A percentile compares a stretch with the other conserved stretches of the same genome.
Evolutionary conservation across 805 yeast genomes (phyloP).

Genomic region (Starmerella khaoyaiensis): DNA sequence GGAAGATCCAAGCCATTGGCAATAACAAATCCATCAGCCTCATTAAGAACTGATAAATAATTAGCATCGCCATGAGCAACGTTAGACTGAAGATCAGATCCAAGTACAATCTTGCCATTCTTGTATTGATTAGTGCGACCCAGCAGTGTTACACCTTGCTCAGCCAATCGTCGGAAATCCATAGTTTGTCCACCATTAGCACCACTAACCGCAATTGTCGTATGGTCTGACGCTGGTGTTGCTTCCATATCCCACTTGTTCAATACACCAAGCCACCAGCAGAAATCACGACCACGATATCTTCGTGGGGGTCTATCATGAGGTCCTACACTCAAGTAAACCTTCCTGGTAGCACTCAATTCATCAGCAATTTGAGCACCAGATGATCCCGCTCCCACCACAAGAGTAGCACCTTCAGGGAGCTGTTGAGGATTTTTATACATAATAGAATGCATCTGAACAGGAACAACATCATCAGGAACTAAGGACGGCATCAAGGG

Average conservation of each 20-base stretch:
- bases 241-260: conserved; percentile 18
- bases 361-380: conserved; percentile 20
- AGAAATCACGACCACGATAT: conserved; percentile 18
- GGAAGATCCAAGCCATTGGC: conserved; percentile 15
- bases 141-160: conserved; percentile 10
- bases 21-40: conserved; percentile 14
- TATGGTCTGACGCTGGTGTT: conserved; percentile 8
- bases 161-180: conserved; percentile 16
- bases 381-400: conserved; percentile 18
- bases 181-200: conserved; percentile 18
- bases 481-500: conserved; percentile 15
- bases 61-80: conserved; percentile 13
- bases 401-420: conserved; percentile 14
- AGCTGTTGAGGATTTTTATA: conserved; percentile 13
- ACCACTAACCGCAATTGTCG: conserved; percentile 19
- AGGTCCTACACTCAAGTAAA: conserved; percentile 15
- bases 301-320: conserved; percentile 18
- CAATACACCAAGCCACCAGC: conserved; percentile 20
- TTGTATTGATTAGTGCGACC: conserved; percentile 12
- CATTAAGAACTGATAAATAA: conserved; percentile 13
- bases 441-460: conserved; percentile 15
- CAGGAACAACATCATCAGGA: conserved; percentile 1
- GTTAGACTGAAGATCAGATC: conserved; percentile 10
- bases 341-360: conserved; percentile 3
- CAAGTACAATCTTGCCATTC: conserved; percentile 8